phyloP scores from a whole-genome alignment of 2,329 filamentous ascomycete genomes.

The Neospermospora avenae region DNA sequence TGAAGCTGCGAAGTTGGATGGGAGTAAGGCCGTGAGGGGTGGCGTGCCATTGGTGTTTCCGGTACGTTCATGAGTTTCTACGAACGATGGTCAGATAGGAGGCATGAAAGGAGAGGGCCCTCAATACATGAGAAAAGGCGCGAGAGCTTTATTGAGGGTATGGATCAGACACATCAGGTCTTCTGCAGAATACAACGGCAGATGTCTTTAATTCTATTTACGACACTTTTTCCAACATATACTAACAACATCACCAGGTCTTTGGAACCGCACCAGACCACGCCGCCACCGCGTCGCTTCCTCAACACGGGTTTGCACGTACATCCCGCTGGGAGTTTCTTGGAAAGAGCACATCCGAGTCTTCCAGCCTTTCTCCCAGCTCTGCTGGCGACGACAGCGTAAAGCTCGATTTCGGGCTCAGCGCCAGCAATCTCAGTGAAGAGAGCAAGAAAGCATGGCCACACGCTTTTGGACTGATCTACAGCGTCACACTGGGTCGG shows the following conservation, averaged over 20 bases:
- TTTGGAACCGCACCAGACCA: conserved; percentile 81
- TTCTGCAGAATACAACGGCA: background rate
- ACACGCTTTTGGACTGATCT: conserved; percentile 83
- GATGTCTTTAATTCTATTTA: background rate
- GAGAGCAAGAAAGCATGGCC: conserved; percentile 74
- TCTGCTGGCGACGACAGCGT: conserved; percentile 61
- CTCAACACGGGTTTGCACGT: conserved; percentile 94
- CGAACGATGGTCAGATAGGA: background rate
- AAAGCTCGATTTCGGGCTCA: conserved; percentile 94
- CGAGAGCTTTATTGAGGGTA: background rate
- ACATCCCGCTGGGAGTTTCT: conserved; percentile 90
- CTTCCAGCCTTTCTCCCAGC: conserved; percentile 11
- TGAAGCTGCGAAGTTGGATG: conserved; percentile 76
- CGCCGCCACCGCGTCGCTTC: conserved; percentile 72
- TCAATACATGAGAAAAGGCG: background rate
- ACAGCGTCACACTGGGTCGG: conserved; percentile 81
- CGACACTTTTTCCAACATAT: background rate
- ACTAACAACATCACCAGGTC: conserved; percentile 49
- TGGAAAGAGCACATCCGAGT: conserved; percentile 76
- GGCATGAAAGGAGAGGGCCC: background rate
- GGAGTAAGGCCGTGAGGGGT: conserved; percentile 83
- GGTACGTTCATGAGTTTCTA: conserved; percentile 47
- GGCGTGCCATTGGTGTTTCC: conserved; percentile 93
- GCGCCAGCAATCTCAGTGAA: conserved; percentile 65
- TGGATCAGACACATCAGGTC: background rate